Evolutionary conservation across 169 alveolate genomes (phyloP), one percentile per base, ranked within the genome.

Genomic region (Plasmodium gaboni): DNA sequence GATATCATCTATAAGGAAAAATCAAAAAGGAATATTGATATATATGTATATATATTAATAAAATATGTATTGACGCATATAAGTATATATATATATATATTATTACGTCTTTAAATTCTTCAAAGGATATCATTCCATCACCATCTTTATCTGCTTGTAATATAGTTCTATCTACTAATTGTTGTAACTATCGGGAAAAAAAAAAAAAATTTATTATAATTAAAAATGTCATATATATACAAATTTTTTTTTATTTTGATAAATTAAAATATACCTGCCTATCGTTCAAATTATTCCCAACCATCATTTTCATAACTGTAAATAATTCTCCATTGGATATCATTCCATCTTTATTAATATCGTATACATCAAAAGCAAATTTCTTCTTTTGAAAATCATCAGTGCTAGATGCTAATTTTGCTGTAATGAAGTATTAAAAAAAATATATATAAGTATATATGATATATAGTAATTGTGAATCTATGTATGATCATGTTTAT

Each of bases 241-340:
- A 67, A 17, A 67, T 26, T 2, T 50, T 51, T 48, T 51, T 7
- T 51, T 24, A 13, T 15, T 3, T 65, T 38, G 0, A 69, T 9
- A 50, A 46, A 59, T 57, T 51, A 86, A 70, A 83, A 73, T 89
- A 26, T 78, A 96, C 98, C 93, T 96, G 99, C 69, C 95, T 93
- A 74, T 98, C 99, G 69, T 96, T 97, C 59, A 98, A 92, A 92
- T 98, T 98, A 87, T 96, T 97, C 38, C 99, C 99, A 73, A 98
- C 99, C 99, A 98, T 97, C 99, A 98, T 98, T 89, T 98, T 97
- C 94, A 98, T 97, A 9, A 97, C 99, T 42, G 95, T 73, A 92
- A 98, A 98, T 57, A 98, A 97, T 73, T 98, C 99, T 42, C 99
- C 99, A 89, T 98, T 98, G 38, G 99, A 97, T 53, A 98, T 97